phyloP scores from a whole-genome alignment of 2,329 filamentous ascomycete genomes.

The Venturia effusa region DNA sequence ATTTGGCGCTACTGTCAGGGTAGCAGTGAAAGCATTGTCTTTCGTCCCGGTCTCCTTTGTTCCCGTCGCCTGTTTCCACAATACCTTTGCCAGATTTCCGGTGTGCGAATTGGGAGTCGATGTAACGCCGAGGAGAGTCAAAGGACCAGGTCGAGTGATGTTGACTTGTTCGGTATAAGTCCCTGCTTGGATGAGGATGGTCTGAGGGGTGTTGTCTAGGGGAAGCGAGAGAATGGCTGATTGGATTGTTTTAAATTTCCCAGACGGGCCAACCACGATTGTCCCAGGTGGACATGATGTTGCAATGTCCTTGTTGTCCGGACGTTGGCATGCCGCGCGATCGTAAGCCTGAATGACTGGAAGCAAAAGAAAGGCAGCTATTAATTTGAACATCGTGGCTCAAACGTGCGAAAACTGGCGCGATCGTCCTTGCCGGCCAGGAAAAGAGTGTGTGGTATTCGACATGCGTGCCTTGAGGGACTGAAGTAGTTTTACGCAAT shows the following conservation, averaged over 20 bases:
- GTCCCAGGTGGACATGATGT: conserved; percentile 24
- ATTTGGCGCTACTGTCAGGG: conserved; percentile 52
- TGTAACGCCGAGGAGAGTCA: conserved; percentile 52
- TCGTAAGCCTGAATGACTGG: neutral
- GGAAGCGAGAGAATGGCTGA: conserved; percentile 37
- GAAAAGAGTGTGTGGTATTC: too few relatives aligned
- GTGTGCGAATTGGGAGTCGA: conserved; percentile 34
- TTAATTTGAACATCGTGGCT: neutral
- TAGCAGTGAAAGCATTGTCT: conserved; percentile 54
- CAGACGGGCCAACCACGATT: conserved; percentile 20
- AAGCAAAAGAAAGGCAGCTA: neutral
- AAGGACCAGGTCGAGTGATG: conserved; percentile 48
- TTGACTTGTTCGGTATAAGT: conserved; percentile 56
- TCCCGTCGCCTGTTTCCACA: conserved; percentile 47
- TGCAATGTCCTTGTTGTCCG: neutral
- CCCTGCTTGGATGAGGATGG: conserved; percentile 50
- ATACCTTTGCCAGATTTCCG: conserved; percentile 44
- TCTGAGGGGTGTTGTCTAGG: conserved; percentile 34
- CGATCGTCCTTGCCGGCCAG: neutral
- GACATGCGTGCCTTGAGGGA: too few relatives aligned
- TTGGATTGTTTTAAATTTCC: conserved; percentile 26
- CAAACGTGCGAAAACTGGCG: too few relatives aligned
- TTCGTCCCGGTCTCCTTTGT: conserved; percentile 29
- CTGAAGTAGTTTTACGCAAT: too few relatives aligned
- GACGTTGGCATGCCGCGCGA: conserved; percentile 4